Percentiles rank a stretch among this genome's conserved stretches.
phyloP scores from a whole-genome alignment of 495 filamentous ascomycete genomes.

The Halenospora varia region DNA sequence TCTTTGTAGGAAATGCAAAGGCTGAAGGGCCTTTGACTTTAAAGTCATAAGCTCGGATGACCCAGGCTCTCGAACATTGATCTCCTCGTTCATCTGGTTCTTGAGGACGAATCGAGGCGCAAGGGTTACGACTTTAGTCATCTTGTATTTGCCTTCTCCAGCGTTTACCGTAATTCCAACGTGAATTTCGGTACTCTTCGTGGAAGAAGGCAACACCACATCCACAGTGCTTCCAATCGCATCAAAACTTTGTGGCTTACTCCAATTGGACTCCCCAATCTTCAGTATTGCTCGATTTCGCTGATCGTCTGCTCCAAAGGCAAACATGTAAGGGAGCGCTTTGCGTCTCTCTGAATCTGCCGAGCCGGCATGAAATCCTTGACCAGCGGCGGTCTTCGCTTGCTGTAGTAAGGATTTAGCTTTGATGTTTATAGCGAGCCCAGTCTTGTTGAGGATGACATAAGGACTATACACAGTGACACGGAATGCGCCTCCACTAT shows the following conservation, averaged over 20 bases:
- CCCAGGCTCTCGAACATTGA: constrained; percentile 82
- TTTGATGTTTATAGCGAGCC: constrained; percentile 80
- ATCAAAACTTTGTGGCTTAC: constrained; percentile 95
- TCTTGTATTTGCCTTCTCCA: constrained; percentile 94
- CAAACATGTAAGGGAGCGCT: constrained; percentile 91
- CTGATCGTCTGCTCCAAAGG: constrained; percentile 78
- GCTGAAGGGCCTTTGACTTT: constrained; percentile 69
- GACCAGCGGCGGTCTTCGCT: constrained; percentile 75
- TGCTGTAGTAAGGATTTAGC: constrained; percentile 83
- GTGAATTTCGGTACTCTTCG: constrained; percentile 76
- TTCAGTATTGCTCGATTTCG: constrained; percentile 84
- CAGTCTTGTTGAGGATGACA: constrained; percentile 91
- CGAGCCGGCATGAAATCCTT: constrained; percentile 37
- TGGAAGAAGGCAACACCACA: constrained; percentile 69
- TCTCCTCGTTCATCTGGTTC: constrained; percentile 82
- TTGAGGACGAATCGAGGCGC: constrained; percentile 91
- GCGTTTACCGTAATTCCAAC: constrained; percentile 83
- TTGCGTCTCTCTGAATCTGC: constrained; percentile 41
- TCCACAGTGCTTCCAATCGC: constrained; percentile 93
- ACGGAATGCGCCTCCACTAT: constrained; percentile 95
- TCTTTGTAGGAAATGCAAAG: constrained; percentile 81
- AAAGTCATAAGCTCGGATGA: constrained; percentile 78
- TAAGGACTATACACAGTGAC: constrained; percentile 92
- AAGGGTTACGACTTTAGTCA: constrained; percentile 93
- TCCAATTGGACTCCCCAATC: constrained; percentile 87